Conservation (phyloP, 2,329 filamentous ascomycete species). For the Elsinoe fawcettii region DNA sequence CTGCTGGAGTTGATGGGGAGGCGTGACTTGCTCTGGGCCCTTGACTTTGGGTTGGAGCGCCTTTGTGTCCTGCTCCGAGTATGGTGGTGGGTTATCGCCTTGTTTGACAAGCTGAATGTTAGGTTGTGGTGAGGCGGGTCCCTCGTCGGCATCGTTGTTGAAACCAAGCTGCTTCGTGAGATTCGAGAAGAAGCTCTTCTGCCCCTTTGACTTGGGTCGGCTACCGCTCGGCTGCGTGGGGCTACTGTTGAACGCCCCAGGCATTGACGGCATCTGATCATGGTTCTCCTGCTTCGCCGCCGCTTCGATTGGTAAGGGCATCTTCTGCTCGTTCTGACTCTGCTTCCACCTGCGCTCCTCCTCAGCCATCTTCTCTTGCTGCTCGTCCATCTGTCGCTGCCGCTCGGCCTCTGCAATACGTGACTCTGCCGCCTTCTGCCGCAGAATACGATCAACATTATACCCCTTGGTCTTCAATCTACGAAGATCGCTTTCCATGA, state of each 20-base stretch:
- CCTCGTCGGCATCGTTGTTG: conserved; percentile 42
- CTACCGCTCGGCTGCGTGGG: conserved; percentile 41
- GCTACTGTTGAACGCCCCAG: conserved; percentile 62
- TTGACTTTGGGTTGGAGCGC: conserved; percentile 19
- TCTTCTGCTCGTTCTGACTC: conserved; percentile 1
- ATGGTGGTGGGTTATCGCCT: conserved; percentile 29
- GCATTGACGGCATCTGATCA: conserved; percentile 48
- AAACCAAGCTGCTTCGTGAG: conserved; percentile 62
- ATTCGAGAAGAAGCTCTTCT: conserved; percentile 55
- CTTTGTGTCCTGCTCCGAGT: conserved; percentile 25
- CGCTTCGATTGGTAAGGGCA: background rate
- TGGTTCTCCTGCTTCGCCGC: conserved; percentile 21
- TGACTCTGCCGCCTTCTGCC: conserved; percentile 78
- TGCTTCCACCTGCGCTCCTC: conserved; percentile 20
- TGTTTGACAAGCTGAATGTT: conserved; percentile 14
- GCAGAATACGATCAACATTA: conserved; percentile 90
- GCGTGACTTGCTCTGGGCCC: conserved; percentile 30
- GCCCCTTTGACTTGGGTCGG: conserved; percentile 33
- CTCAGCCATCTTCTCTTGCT: conserved; percentile 42
- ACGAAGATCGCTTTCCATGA: conserved; percentile 75
- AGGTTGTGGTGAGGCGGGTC: conserved; percentile 30
- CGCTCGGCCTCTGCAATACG: conserved; percentile 77
- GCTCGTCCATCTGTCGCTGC: conserved; percentile 58
- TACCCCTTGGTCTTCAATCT: conserved; percentile 82
- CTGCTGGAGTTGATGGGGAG: conserved; percentile 49